Percentiles rank a stretch among this genome's conserved stretches.
Evolutionary conservation across 1,139 yeast species (phyloP).

Genomic region (Saccharomyces uvarum): DNA sequence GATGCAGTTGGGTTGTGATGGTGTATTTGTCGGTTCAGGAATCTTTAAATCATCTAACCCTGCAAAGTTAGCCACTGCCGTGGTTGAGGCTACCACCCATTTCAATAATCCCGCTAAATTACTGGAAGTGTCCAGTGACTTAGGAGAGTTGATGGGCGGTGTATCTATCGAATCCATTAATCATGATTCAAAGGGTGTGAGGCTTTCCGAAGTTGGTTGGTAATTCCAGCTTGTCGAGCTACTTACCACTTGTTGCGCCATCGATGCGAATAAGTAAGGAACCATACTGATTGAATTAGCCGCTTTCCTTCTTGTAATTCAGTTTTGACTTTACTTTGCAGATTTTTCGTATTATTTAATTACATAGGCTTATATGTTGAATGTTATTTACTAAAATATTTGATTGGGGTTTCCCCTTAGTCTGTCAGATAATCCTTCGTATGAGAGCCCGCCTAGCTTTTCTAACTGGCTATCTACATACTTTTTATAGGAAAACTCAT

Average conservation of each 20-base stretch:
- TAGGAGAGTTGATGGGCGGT: conserved; percentile 42
- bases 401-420: background rate
- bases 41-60: conserved; percentile 65
- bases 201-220: conserved; percentile 27
- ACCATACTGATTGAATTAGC: no score
- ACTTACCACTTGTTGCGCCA: no score
- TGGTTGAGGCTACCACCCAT: conserved; percentile 76
- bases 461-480: conserved; percentile 10
- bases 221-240: conserved; percentile 3
- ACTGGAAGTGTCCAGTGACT: conserved; percentile 64
- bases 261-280: no score
- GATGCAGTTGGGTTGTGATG: conserved; percentile 89
- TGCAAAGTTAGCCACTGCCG: conserved; percentile 66
- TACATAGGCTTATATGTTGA: background rate
- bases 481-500: conserved; percentile 17
- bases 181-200: conserved; percentile 13
- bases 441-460: conserved; percentile 7
- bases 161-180: conserved; percentile 23
- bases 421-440: background rate
- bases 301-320: background rate
- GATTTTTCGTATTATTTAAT: background rate
- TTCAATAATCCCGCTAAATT: conserved; percentile 57
- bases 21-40: conserved; percentile 87
- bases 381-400: background rate
- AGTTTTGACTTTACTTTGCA: background rate